Percentiles rank a stretch among this genome's conserved stretches.
These are phyloP conservation scores for Vicia sativa DNA, from an alignment of 306 rosid genomes.

Conservation along the genomic window DNA sequence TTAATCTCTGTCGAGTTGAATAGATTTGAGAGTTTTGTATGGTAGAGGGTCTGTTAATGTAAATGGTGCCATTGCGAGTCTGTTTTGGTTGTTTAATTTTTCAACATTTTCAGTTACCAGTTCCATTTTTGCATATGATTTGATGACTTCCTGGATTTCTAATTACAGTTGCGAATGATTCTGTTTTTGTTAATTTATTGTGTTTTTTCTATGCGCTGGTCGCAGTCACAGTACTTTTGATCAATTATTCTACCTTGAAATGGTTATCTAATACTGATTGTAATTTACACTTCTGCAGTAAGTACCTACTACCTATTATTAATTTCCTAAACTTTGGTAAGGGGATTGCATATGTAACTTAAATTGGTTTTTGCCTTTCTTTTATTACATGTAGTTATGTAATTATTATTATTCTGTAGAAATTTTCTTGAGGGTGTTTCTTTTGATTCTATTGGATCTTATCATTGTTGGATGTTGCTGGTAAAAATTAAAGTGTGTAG, in stretches of 20 bases:
- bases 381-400: constrained; percentile 1
- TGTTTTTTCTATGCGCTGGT: background rate
- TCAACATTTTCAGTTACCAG: background rate
- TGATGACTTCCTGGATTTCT: background rate
- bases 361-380: background rate
- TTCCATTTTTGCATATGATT: constrained; percentile 13
- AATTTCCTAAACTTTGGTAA: constrained; percentile 4
- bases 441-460: constrained; percentile 12
- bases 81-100: constrained; percentile 31
- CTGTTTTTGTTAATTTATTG: background rate
- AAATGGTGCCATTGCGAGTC: constrained; percentile 1
- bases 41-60: constrained; percentile 22
- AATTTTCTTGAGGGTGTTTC: background rate
- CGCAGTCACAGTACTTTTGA: background rate
- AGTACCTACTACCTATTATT: background rate
- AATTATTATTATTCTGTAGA: constrained; percentile 14
- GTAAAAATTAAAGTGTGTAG: constrained; percentile 7
- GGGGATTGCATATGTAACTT: constrained; percentile 13
- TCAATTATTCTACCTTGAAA: background rate
- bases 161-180: background rate
- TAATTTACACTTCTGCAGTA: background rate
- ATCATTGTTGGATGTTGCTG: constrained; percentile 30
- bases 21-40: constrained; percentile 2
- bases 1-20: constrained; percentile 4
- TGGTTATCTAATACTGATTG: background rate